Conservation (phyloP, 768 basidiomycete species). For the Tylopilus cervinicoccineus region DNA sequence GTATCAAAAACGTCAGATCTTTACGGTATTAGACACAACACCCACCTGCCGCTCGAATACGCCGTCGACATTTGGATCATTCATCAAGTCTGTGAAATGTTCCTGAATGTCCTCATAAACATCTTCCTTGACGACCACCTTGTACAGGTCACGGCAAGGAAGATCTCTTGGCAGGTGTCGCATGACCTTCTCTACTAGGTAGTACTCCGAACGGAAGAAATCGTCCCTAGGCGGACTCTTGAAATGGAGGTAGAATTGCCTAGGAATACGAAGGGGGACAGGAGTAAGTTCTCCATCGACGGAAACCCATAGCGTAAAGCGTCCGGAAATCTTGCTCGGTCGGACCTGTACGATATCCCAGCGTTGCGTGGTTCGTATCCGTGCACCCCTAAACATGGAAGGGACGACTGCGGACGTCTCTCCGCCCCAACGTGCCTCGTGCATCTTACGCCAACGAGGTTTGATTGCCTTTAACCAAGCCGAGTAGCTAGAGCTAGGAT, state of each 20-base stretch:
- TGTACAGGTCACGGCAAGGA: conserved; percentile 77
- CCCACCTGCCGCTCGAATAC: conserved; percentile 90
- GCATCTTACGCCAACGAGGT: conserved; percentile 67
- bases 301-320: conserved; percentile 85
- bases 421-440: conserved; percentile 44
- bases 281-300: conserved; percentile 76
- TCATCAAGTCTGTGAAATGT: conserved; percentile 89
- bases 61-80: conserved; percentile 92
- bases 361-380: conserved; percentile 54
- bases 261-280: conserved; percentile 78
- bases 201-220: conserved; percentile 65
- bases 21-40: background rate
- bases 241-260: conserved; percentile 92
- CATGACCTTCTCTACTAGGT: conserved; percentile 67
- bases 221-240: conserved; percentile 63
- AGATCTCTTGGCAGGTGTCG: conserved; percentile 77
- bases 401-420: conserved; percentile 48
- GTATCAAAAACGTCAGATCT: background rate
- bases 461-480: conserved; percentile 77
- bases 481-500: conserved; percentile 62
- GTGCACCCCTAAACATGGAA: conserved; percentile 67
- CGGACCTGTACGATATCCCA: conserved; percentile 97
- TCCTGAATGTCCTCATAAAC: conserved; percentile 80
- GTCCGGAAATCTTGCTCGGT: conserved; percentile 68
- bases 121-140: conserved; percentile 77